Evolutionary conservation across 768 basidiomycete genomes (phyloP), one percentile per base, ranked within the genome.

Genomic region (Collybia mongolica): DNA sequence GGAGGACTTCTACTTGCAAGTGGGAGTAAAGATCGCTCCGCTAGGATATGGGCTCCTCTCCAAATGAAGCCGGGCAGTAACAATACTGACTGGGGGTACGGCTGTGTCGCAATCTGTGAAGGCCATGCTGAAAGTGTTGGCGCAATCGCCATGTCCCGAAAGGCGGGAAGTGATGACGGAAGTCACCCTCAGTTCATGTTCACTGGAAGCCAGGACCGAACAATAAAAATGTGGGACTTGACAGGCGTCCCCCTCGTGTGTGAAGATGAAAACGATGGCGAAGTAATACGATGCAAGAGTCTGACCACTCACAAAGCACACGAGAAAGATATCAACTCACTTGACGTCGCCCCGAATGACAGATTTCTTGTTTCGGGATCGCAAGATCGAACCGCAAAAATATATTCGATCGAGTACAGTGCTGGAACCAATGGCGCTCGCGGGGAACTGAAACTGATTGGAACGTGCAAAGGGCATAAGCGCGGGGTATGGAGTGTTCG

Each of bases 181-280:
- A 50, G 57, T 29, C 56, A 62, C 44, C 70, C 73, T 43, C 74
- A 74, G 36, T 96, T 97, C 70, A 74, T 95, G 76, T 90, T 98
- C 64, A 97, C 94, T 12, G 97, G 96, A 26, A 92, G 90, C 64
- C 96, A 98, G 68, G 97, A 99, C 66, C 83, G 92, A 38, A 98
- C 97, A 3, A 90, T 98, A 65, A 99, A 99, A 69, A 88, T 98
- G 84, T 99, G 97, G 97, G 93, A 98, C 67, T 65, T 98, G n/a
- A 72, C 79, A 0, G 63, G 70, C 12, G 68, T 86, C 3, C 68
- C 77, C 1, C 44, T 70, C n/a, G 54, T 56, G 20, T 61, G 57
- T 20, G 49, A 59, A 32, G 57, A 47, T 19, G 59, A 55, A n/a
- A 55, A 64, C 5, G 60, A 56, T 22, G 60, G 53, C 19, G 64